These are phyloP conservation scores for Maudiozyma bulderi DNA, from an alignment of 805 yeast species.

Conservation along the genomic window DNA sequence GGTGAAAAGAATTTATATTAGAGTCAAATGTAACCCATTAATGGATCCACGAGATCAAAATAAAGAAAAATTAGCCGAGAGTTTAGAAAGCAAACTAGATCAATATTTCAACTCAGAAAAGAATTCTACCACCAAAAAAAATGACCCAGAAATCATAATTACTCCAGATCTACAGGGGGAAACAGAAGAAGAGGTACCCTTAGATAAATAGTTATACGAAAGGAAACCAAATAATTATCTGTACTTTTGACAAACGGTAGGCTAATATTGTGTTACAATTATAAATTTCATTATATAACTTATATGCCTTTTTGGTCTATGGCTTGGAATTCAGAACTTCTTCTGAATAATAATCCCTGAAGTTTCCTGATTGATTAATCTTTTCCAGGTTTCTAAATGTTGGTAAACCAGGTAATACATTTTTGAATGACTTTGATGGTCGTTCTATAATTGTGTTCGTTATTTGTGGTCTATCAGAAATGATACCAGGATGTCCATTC, in stretches of 20 bases:
- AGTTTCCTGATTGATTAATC: constrained; percentile 39
- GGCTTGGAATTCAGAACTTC: constrained; percentile 3
- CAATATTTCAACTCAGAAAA: not conserved
- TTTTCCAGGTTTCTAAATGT: constrained; percentile 56
- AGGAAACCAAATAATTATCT: no score
- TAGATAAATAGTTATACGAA: no score
- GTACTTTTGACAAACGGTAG: no score
- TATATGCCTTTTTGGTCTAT: not conserved
- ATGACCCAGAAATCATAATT: not conserved
- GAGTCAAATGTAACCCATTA: constrained; percentile 24
- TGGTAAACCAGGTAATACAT: constrained; percentile 36
- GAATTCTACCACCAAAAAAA: not conserved
- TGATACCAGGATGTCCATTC: constrained; percentile 31
- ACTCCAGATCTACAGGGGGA: not conserved
- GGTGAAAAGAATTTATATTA: constrained; percentile 18
- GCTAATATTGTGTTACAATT: no score
- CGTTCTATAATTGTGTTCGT: constrained; percentile 29
- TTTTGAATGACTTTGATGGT: constrained; percentile 12
- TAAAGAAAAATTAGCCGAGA: constrained; percentile 9
- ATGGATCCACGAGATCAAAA: constrained; percentile 3
- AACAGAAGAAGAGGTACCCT: not conserved
- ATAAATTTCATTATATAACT: no score
- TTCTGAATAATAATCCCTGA: constrained; percentile 7
- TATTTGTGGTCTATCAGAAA: constrained; percentile 36
- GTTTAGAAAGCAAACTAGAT: constrained; percentile 12